Evolutionary conservation across 148 eudicot genomes (phyloP).

Genomic region (Agrostemma githago): DNA sequence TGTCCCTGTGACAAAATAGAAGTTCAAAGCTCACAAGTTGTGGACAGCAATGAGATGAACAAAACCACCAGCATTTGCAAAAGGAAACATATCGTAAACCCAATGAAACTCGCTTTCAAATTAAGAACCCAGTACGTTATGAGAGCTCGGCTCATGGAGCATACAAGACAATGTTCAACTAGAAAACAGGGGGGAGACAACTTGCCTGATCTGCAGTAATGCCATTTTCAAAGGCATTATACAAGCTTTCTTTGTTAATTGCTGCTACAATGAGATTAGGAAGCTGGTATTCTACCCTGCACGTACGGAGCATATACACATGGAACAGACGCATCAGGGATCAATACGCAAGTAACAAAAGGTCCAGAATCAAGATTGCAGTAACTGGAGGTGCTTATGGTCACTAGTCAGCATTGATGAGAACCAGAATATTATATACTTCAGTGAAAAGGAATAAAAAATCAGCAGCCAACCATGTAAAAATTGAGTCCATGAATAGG

Average conservation of each 20-base stretch:
- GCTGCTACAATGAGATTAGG: conserved; percentile 85
- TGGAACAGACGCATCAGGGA: not conserved
- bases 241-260: conserved; percentile 82
- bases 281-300: conserved; percentile 92
- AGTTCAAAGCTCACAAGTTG: not conserved
- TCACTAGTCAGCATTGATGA: not conserved
- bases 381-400: not conserved
- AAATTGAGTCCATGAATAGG: not conserved
- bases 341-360: conserved; percentile 17
- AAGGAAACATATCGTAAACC: not conserved
- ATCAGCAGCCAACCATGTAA: conserved; percentile 2
- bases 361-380: not conserved
- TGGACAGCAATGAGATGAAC: not conserved
- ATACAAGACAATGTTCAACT: not conserved
- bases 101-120: conserved; percentile 3
- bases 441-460: not conserved
- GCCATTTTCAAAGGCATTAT: conserved; percentile 82
- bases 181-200: conserved; percentile 7
- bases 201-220: conserved; percentile 88
- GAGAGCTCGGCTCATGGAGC: not conserved
- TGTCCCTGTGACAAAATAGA: no score
- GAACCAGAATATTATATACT: not conserved
- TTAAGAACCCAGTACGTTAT: conserved; percentile 2
- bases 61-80: not conserved
- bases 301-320: conserved; percentile 8